Percentiles rank a stretch among this genome's conserved stretches.
phyloP scores from a whole-genome alignment of 345 rosid genomes.

The Litchi chinensis region DNA sequence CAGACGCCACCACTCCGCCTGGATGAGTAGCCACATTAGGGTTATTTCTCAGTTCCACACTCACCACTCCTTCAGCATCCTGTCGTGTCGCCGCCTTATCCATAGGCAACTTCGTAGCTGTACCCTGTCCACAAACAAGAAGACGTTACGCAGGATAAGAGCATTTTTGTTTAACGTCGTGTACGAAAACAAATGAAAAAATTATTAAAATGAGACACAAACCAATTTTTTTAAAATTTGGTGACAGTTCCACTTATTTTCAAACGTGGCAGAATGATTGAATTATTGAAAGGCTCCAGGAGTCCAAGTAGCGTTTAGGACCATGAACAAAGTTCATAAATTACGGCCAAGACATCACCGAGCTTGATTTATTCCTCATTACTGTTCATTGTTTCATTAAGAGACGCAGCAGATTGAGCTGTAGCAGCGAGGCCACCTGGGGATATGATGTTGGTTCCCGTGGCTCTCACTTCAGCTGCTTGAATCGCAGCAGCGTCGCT shows the following conservation, averaged over 20 bases:
- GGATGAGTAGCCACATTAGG: constrained; percentile 49
- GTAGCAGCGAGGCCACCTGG: constrained; percentile 65
- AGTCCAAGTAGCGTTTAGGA: too few relatives aligned
- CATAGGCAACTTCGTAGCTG: constrained; percentile 46
- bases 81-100: constrained; percentile 66
- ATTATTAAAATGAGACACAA: too few relatives aligned
- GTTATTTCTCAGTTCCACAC: constrained; percentile 69
- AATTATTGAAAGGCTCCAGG: too few relatives aligned
- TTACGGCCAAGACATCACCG: constrained; percentile 47
- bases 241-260: too few relatives aligned
- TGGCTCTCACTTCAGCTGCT: constrained; percentile 70
- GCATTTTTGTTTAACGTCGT: too few relatives aligned
- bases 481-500: constrained; percentile 79
- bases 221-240: too few relatives aligned
- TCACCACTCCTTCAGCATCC: constrained; percentile 67
- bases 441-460: constrained; percentile 43
- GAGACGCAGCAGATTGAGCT: constrained; percentile 68
- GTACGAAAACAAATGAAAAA: too few relatives aligned
- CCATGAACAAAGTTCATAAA: not conserved
- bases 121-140: constrained; percentile 41
- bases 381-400: constrained; percentile 41
- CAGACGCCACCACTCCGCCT: constrained; percentile 66
- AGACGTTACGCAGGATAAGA: too few relatives aligned
- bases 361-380: constrained; percentile 65
- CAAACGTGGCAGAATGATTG: too few relatives aligned